Evolutionary conservation across 2,329 filamentous ascomycete species (phyloP), one percentile per base, ranked within the genome.

Genomic region (Ascochyta viciae-villosae): DNA sequence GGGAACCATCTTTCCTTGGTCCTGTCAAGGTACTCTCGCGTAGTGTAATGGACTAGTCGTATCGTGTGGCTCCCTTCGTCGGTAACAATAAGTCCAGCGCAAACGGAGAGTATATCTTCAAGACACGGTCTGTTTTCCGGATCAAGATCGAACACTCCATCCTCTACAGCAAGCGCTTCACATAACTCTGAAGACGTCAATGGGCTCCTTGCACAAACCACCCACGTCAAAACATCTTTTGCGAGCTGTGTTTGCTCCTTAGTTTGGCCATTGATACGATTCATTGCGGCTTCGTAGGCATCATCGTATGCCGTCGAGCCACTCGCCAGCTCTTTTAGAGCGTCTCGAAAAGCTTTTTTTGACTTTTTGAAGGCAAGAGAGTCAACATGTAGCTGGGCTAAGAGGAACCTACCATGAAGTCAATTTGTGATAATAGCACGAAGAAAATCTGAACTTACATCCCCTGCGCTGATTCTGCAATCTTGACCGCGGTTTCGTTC

Each of bases 211-310:
- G 63, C 60, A 31, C 23, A 59, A 9, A 56, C 51, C 23, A 67
- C 60, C 65, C 62, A 67, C 6, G 56, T 54, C 9, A 67, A 45
- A 16, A 60, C 52, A 9, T 50, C 45, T 29, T 69, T 76, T 0
- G 81, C 81, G 35, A 81, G 66, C 0, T 72, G 50, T n/a, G 40
- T 34, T 9, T 72, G 58, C 3, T 71, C 74, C 1, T 46, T 1
- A 0, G 61, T 7, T 42, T 84, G 80, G 0, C 62, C 54, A n/a
- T 75, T 44, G 26, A 84, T 81, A 19, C 80, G 67, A 2, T 76
- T 33, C 67, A 84, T 78, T 0, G 77, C 75, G 0, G 76, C 56
- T 0, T 72, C 54, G 41, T 85, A 85, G 0, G 77, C 76, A 9
- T 60, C 4, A n/a, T 78, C 64, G 13, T 78, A 76, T 3, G 67